phyloP scores from a whole-genome alignment of 495 filamentous ascomycete species.

The Lepraria neglecta region DNA sequence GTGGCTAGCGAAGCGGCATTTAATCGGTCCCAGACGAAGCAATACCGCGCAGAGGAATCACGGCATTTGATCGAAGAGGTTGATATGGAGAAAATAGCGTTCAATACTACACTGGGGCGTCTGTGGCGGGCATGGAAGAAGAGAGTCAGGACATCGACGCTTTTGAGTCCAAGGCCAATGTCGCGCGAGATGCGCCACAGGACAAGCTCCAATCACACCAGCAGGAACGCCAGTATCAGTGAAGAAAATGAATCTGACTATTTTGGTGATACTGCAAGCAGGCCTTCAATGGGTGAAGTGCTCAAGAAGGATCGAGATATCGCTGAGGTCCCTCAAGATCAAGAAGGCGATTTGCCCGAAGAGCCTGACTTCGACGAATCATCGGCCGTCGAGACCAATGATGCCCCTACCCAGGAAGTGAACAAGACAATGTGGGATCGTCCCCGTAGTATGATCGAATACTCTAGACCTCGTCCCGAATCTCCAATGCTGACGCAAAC shows the following conservation, averaged over 20 bases:
- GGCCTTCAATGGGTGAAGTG: constrained; percentile 22
- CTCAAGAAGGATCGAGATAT: constrained; percentile 41
- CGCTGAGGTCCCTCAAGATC: constrained; percentile 56
- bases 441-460: constrained; percentile 22
- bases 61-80: constrained; percentile 61
- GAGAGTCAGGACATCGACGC: constrained; percentile 46
- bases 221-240: constrained; percentile 26
- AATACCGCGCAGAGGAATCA: constrained; percentile 34
- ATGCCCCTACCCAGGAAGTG: background rate
- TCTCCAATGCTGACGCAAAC: constrained; percentile 5
- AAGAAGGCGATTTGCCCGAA: constrained; percentile 70
- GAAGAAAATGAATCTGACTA: constrained; percentile 18
- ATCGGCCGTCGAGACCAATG: background rate
- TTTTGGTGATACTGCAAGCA: constrained; percentile 16
- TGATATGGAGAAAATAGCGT: constrained; percentile 88
- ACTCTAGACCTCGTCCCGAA: background rate
- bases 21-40: constrained; percentile 49
- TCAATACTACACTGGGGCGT: constrained; percentile 79
- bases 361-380: constrained; percentile 51
- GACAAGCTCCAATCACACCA: constrained; percentile 21
- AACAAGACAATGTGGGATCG: constrained; percentile 7
- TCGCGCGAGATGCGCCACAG: constrained; percentile 20
- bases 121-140: constrained; percentile 97
- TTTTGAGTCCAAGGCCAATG: constrained; percentile 19
- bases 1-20: constrained; percentile 87